Evolutionary conservation across 495 filamentous ascomycete species (phyloP).

Genomic region (Neurospora sp.): DNA sequence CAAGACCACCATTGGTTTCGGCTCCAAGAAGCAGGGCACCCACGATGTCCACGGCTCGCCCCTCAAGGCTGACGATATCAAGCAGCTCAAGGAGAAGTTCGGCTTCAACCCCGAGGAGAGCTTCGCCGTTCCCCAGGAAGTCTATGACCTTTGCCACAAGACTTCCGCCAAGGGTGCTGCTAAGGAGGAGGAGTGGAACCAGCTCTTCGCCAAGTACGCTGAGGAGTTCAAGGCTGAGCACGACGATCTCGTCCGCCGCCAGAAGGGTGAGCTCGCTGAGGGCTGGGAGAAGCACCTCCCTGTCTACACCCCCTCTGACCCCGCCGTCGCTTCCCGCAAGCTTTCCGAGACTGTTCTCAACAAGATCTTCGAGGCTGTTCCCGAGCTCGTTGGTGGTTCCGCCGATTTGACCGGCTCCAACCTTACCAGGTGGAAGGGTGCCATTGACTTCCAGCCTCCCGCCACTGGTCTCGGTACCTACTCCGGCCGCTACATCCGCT

Average conservation of each 20-base stretch:
- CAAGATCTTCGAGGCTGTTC: slow-evolving; percentile 72
- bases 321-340: slow-evolving; percentile 84
- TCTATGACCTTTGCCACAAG: slow-evolving; percentile 85
- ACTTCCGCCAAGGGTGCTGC: slow-evolving; percentile 76
- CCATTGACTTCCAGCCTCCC: slow-evolving; percentile 94
- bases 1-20: slow-evolving; percentile 95
- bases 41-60: slow-evolving; percentile 91
- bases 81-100: slow-evolving; percentile 84
- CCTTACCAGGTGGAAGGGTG: slow-evolving; percentile 95
- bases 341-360: slow-evolving; percentile 89
- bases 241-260: slow-evolving; percentile 72
- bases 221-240: slow-evolving; percentile 63
- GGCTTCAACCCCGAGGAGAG: slow-evolving; percentile 91
- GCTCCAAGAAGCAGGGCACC: slow-evolving; percentile 87
- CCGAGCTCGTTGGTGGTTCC: slow-evolving; percentile 90
- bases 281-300: slow-evolving; percentile 96
- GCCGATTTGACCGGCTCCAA: slow-evolving; percentile 98
- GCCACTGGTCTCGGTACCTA: slow-evolving; percentile 75
- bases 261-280: slow-evolving; percentile 76
- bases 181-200: slow-evolving; percentile 89
- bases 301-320: slow-evolving; percentile 78
- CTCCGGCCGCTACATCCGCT: slow-evolving; percentile 87
- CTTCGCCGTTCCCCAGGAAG: slow-evolving; percentile 89
- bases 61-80: slow-evolving; percentile 85
- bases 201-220: slow-evolving; percentile 79